phyloP scores from a whole-genome alignment of 768 basidiomycete species.

The Tylopilus rubrobrunneus region DNA sequence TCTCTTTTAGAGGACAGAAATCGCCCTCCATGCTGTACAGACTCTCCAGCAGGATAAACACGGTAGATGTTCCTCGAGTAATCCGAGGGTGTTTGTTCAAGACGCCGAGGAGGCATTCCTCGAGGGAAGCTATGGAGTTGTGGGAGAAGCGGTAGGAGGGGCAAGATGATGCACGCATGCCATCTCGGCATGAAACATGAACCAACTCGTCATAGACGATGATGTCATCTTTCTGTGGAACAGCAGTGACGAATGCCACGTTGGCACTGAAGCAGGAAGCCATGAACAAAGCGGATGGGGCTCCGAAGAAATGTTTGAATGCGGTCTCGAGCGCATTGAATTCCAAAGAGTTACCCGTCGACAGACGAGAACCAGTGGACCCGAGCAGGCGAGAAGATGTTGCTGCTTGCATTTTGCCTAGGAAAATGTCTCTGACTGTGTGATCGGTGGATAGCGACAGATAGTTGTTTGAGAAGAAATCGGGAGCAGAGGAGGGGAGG shows the following conservation, averaged over 20 bases:
- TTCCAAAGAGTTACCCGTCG: conserved; percentile 35
- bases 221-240: conserved; percentile 44
- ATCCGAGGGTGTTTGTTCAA: conserved; percentile 25
- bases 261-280: conserved; percentile 55
- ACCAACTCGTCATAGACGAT: conserved; percentile 52
- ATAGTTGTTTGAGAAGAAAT: conserved; percentile 50
- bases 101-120: conserved; percentile 23
- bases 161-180: conserved; percentile 38
- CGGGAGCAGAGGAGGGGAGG: conserved; percentile 22
- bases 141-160: conserved; percentile 39
- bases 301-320: conserved; percentile 15
- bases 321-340: conserved; percentile 11
- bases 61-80: conserved; percentile 22
- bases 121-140: conserved; percentile 39
- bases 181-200: conserved; percentile 51
- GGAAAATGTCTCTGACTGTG: conserved; percentile 27
- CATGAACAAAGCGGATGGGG: conserved; percentile 45
- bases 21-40: conserved; percentile 64
- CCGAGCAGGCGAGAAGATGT: conserved; percentile 34
- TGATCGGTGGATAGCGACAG: conserved; percentile 40
- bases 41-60: conserved; percentile 52
- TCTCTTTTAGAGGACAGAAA: conserved; percentile 42
- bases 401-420: conserved; percentile 28
- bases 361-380: conserved; percentile 48
- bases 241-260: conserved; percentile 41